Conservation (phyloP, 83 land plant species). For the Diphasiastrum complanatum region DNA sequence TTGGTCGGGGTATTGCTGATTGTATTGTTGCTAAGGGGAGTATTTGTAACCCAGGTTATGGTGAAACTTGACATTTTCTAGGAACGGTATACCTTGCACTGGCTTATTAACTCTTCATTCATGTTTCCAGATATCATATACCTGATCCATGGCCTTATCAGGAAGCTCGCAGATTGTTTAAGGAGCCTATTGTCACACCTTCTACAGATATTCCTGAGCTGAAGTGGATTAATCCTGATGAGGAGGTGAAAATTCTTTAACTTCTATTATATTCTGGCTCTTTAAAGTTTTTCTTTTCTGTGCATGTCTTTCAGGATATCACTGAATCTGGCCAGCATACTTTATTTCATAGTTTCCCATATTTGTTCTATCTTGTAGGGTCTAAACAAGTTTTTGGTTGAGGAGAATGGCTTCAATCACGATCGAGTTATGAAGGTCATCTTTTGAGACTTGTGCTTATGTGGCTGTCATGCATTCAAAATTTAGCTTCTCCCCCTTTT, state of each 20-base stretch:
- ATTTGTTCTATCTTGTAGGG: conserved; percentile 40
- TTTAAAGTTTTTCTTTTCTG: background rate
- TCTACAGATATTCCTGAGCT: conserved; percentile 46
- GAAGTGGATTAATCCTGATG: conserved; percentile 86
- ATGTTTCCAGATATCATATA: conserved; percentile 58
- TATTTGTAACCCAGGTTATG: no score
- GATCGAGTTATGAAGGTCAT: conserved; percentile 89
- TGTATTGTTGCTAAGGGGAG: background rate
- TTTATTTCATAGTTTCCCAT: background rate
- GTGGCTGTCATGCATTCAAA: no score
- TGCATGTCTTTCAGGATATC: background rate
- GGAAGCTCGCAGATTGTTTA: conserved; percentile 79
- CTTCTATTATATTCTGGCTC: background rate
- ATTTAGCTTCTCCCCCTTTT: no score
- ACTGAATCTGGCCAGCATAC: background rate
- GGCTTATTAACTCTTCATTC: background rate
- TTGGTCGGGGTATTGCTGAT: no score
- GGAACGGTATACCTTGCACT: no score
- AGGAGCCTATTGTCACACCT: conserved; percentile 63
- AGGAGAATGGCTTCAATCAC: conserved; percentile 86
- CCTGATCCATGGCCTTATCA: conserved; percentile 89
- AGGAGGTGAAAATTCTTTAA: conserved; percentile 45
- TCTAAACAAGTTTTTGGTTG: conserved; percentile 62
- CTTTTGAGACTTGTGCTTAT: no score
- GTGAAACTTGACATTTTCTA: no score